These are phyloP conservation scores for Achaetomiella virescens DNA, from an alignment of 495 filamentous ascomycete genomes.

Conservation along the genomic window DNA sequence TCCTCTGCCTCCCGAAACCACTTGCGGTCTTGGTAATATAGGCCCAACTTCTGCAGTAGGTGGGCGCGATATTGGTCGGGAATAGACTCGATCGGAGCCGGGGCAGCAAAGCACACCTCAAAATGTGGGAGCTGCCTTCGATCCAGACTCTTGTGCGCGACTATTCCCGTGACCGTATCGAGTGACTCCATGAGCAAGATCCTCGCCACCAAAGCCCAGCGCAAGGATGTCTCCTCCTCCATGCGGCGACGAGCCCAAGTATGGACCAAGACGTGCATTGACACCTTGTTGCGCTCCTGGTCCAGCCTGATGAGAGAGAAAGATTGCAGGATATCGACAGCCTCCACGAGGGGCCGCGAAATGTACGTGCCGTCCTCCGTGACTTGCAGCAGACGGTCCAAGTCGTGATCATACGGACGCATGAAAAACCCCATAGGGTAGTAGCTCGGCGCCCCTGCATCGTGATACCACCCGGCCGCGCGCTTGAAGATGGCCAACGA, in stretches of 20 bases:
- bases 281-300: background rate
- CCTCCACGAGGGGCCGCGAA: too few relatives aligned
- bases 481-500: too few relatives aligned
- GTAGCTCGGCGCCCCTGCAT: too few relatives aligned
- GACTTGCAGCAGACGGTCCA: too few relatives aligned
- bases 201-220: background rate
- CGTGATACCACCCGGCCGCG: too few relatives aligned
- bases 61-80: too few relatives aligned
- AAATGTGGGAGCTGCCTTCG: too few relatives aligned
- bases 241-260: constrained; percentile 14
- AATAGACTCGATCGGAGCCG: background rate
- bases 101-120: too few relatives aligned
- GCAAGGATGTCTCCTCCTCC: background rate
- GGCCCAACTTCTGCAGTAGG: background rate
- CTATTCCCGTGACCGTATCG: background rate
- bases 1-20: background rate
- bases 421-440: too few relatives aligned
- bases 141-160: too few relatives aligned
- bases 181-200: constrained; percentile 7
- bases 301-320: constrained; percentile 14
- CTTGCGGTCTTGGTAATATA: background rate
- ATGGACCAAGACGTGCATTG: constrained; percentile 23
- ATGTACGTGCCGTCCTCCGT: too few relatives aligned
- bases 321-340: constrained; percentile 3
- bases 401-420: too few relatives aligned